Evolutionary conservation across 495 filamentous ascomycete genomes (phyloP), one percentile per base, ranked within the genome.

Genomic region (Pseudoneurospora amorphoporcata): DNA sequence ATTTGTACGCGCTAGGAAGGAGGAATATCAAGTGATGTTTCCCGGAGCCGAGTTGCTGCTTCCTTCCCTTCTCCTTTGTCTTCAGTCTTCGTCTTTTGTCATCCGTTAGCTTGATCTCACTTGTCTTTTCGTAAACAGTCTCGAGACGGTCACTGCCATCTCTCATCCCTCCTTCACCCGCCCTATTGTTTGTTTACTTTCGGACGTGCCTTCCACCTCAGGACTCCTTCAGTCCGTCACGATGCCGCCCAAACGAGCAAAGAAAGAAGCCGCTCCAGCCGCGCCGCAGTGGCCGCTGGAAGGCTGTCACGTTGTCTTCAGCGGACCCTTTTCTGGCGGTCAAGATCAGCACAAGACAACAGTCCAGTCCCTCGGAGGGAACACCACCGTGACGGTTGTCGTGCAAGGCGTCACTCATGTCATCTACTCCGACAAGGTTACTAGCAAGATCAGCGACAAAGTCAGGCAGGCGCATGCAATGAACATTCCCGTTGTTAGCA

Each of bases 321-420:
- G 87, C 72, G 91, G 91, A 29, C 84, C 85, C 0, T 88, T 92
- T 69, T 83, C 86, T 0, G 83, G 83, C 8, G 8, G 74, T 88
- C 14, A 83, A 85, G 74, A 76, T 77, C 19, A 79, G 8, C 74
- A 88, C 9, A 83, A 85, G 74, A 75, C 77, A n/a, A 79, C 82
- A 19, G 83, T 91, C 38, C 80, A 82, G 29, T 69, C 71, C 0
- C 81, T 87, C 35, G 89, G 89, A 3, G 91, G 83, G 0, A 77
- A 35, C 29, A 16, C 75, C 7, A 83, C 88, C 40, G 80, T 75
- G 19, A 82, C 80, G 42, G 73, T 81, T 0, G 82, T 92, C 23
- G 84, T 82, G 8, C 74, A 80, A 10, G 75, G 81, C 6, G 87
- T 86, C 6, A 93, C 90, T 0, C 90, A 92, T 74, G 78, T 93